These are phyloP conservation scores for Pigoraptor vietnamica DNA, from an alignment of 78 protist genomes.

Conservation along the genomic window DNA sequence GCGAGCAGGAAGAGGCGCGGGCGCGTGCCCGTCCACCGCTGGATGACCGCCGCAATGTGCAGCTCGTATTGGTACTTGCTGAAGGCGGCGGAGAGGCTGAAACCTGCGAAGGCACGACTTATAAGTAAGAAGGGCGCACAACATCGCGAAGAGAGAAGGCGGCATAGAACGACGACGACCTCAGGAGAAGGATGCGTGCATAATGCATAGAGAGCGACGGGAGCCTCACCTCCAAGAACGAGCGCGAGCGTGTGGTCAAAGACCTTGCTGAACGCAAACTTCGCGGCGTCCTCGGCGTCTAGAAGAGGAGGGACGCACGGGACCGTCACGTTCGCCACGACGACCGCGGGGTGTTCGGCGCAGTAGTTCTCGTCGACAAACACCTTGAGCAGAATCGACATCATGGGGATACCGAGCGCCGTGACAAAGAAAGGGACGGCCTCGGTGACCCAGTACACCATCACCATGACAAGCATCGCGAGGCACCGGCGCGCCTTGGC, in stretches of 20 bases:
- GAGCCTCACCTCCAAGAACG: constrained; percentile 1
- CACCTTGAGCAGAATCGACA: background rate
- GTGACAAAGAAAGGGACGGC: background rate
- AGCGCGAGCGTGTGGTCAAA: constrained; percentile 11
- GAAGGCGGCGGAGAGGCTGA: constrained; percentile 1
- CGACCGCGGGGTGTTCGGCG: background rate
- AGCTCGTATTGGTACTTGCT: constrained; percentile 8
- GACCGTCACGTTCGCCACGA: background rate
- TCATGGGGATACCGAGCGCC: background rate
- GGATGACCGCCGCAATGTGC: background rate
- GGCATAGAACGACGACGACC: too few relatives aligned
- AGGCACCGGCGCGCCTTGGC: background rate
- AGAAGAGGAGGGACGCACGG: background rate
- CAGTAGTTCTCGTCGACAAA: background rate
- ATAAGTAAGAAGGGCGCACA: too few relatives aligned
- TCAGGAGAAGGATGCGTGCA: too few relatives aligned
- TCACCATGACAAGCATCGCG: background rate
- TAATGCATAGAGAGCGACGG: too few relatives aligned
- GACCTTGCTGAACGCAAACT: background rate
- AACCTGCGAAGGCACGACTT: background rate
- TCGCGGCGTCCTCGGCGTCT: background rate
- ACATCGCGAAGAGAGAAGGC: background rate
- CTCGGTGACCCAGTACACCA: background rate
- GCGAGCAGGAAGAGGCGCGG: constrained; percentile 4
- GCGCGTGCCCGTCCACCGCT: background rate